Base-by-base conservation (phyloP, 345 rosid genomes). In the Clausena lansium region DNA sequence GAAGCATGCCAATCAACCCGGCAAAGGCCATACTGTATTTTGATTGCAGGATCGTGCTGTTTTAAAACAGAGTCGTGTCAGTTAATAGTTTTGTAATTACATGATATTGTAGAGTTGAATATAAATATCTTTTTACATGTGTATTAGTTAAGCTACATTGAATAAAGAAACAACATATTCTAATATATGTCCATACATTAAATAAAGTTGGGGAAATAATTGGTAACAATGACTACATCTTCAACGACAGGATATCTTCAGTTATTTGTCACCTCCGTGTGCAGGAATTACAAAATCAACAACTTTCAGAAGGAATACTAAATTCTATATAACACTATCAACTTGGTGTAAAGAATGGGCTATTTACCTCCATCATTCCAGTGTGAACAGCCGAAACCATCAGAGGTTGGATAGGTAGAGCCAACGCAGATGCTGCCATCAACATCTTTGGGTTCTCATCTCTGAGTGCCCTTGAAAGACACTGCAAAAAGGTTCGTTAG, bases 321-420 rank as follows among this genome's bases (percentile, higher is more conserved):
- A 66, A 45, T 25, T 15, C 15, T 30, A 33, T 32, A 25, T 38
- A 47, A 68, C 70, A 59, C 22, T 22, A 36, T 1, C 33, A 41
- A 54, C 45, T 66, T 59, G 60, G 45, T 71, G 54, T 55, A 6
- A 32, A 39, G 32, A 79, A 50, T 13, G 30, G 33, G 80, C 54
- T n/a, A 38, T 25, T 77, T 85, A 92, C 98, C 93, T 94, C 97
- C 99, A 92, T 91, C 94, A 96, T 87, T 76, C 99, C 99, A 7
- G 97, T 88, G 85, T 94, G 99, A 80, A 94, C 79, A 2, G 91
- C 97, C 28, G 99, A 88, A 78, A 96, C 99, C 97, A 96, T 92
- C 63, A 92, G 87, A 28, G 99, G 99, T 78, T 96, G 98, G 80
- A 96, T 78, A 2, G 98, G 99, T 77, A 96, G 85, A 55, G 86